Evolutionary conservation across 805 yeast species (phyloP), one percentile per base, ranked within the genome.

Genomic region (Candida maesae): DNA sequence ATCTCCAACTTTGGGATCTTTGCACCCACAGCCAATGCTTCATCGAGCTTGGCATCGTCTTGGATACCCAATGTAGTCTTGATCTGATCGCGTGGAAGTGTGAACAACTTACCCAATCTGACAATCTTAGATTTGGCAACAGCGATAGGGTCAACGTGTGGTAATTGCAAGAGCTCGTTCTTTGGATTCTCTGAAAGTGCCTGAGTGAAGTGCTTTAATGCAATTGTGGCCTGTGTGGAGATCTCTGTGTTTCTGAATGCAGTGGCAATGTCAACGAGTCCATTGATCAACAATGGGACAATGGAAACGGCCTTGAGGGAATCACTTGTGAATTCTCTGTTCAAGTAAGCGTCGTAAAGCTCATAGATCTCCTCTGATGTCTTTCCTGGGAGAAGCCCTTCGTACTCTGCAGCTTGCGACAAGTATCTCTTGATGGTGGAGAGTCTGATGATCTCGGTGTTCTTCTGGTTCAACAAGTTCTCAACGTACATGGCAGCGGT

Each of bases 401-500:
- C 53, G 54, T 79, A 79, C 64, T 93, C 99, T 14, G 71, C 65
- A n/a, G 95, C 75, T 41, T 72, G 63, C 29, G 83, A 70, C 28
- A 88, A 53, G 73, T 84, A 74, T 35, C 74, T 71, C 19, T 77
- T 51, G 26, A 91, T 66, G 15, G 74, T 72, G 34, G 70, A 72
- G 6, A 81, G 68, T 10, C 84, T 76, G 26, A 83, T 67, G 31
- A 67, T 55, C 49, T 77, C 79, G 18, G 85, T 76, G 10, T 93
- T 91, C 56, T 79, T 80, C 58, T 74, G 75, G 64, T 88, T 90
- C 45, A 87, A 74, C 57, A 88, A 64, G 48, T 75, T 72, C 52
- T 84, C 82, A 34, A 86, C 80, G 56, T 84, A 86, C 41, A 68
- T 59, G 4, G 85, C 76, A 5, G 99, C 96, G n/a, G 98, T 84